Conservation (phyloP, 2,329 filamentous ascomycete genomes). For the Colletotrichum euphorbiae region DNA sequence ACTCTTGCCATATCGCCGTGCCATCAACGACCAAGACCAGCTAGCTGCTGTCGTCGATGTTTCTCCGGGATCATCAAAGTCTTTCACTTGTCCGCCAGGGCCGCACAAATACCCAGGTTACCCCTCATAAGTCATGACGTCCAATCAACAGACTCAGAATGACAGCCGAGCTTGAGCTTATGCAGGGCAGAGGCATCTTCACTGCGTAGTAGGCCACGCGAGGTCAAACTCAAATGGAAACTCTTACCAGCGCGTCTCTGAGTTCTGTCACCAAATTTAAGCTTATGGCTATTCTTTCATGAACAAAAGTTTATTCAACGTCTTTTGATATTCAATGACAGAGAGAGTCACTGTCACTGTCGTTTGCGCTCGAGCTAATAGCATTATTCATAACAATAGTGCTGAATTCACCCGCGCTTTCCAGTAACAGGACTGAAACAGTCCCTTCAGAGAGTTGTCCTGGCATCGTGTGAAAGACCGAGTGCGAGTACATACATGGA, state of each 20-base stretch:
- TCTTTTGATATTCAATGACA: not conserved
- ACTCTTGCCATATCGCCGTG: no score
- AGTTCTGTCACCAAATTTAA: slow-evolving; percentile 36
- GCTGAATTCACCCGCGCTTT: no score
- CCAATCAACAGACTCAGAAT: slow-evolving; percentile 7
- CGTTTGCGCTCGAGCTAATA: not conserved
- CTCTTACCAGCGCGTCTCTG: slow-evolving; percentile 13
- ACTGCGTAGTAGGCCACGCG: not conserved
- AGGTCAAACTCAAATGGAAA: slow-evolving; percentile 2
- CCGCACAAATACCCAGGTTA: not conserved
- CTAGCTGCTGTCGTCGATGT: no score
- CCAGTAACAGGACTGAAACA: no score
- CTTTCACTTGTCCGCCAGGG: not conserved
- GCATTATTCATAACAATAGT: not conserved
- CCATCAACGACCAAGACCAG: no score
- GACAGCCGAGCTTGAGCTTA: slow-evolving; percentile 16
- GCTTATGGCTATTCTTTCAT: slow-evolving; percentile 15
- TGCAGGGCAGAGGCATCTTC: slow-evolving; percentile 2
- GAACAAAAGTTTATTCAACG: not conserved
- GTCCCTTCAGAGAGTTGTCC: no score
- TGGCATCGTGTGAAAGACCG: no score
- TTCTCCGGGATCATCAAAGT: not conserved
- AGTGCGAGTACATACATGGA: no score
- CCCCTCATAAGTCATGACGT: slow-evolving; percentile 12
- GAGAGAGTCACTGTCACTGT: no score